Percentiles rank a stretch among this genome's conserved stretches.
Conservation (phyloP, 75 land plant genomes). For the Pseudotsuga menziesii region DNA sequence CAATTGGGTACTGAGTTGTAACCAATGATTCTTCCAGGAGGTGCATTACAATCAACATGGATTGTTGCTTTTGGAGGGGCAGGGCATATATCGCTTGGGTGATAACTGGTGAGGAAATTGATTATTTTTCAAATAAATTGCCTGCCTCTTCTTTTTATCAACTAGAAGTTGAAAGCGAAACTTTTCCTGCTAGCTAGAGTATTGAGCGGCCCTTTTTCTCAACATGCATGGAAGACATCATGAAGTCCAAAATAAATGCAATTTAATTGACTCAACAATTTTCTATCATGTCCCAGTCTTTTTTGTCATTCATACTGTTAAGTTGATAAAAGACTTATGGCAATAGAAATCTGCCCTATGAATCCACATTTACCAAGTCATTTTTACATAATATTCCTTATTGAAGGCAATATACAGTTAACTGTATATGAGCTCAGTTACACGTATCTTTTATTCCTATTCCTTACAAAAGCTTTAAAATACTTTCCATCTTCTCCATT, state of each 20-base stretch:
- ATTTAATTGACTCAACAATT: no score
- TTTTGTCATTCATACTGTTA: background rate
- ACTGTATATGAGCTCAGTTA: background rate
- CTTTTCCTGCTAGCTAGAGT: background rate
- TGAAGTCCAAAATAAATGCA: background rate
- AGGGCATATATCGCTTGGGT: slow-evolving; percentile 90
- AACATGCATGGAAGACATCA: background rate
- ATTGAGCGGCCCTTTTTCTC: no score
- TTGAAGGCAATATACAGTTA: background rate
- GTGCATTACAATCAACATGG: slow-evolving; percentile 99
- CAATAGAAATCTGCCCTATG: background rate
- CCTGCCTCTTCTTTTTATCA: background rate
- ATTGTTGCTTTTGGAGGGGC: slow-evolving; percentile 87
- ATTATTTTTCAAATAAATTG: background rate
- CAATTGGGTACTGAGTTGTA: background rate
- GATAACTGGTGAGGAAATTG: slow-evolving; percentile 59
- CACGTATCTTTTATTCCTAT: background rate
- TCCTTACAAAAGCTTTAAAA: no score
- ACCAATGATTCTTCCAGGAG: slow-evolving; percentile 51
- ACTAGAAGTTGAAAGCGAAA: background rate
- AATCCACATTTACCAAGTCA: no score
- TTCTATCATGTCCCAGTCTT: background rate
- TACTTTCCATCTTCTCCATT: background rate
- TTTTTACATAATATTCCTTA: no score
- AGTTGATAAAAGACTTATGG: background rate